Percentiles rank a stretch among this genome's conserved stretches.
Conservation (phyloP, 495 filamentous ascomycete genomes). For the Pseudevernia furfuracea region DNA sequence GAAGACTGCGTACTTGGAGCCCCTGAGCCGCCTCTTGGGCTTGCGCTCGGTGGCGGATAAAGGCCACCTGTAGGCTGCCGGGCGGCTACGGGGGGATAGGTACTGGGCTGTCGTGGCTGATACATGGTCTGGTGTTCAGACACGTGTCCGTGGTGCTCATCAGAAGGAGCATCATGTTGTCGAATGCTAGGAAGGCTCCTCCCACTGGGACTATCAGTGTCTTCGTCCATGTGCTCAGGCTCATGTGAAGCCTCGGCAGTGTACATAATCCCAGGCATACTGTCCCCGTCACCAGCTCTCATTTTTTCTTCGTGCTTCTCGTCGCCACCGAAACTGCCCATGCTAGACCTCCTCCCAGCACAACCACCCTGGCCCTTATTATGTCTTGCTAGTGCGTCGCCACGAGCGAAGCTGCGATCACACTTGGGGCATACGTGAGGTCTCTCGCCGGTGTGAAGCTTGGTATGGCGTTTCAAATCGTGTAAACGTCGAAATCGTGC, state of each 20-base stretch:
- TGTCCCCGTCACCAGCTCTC: constrained; percentile 50
- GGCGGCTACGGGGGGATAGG: constrained; percentile 66
- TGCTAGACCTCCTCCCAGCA: constrained; percentile 79
- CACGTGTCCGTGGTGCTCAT: constrained; percentile 41
- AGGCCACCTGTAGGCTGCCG: constrained; percentile 46
- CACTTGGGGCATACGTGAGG: constrained; percentile 92
- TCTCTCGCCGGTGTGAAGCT: constrained; percentile 93
- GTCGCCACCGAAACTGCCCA: constrained; percentile 75
- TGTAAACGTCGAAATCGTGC: constrained; percentile 87
- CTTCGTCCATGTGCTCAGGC: constrained; percentile 58
- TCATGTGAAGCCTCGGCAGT: constrained; percentile 49
- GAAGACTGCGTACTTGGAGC: constrained; percentile 49
- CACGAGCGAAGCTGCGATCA: constrained; percentile 86
- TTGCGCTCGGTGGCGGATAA: constrained; percentile 48
- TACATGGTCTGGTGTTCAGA: constrained; percentile 40
- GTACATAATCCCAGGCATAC: constrained; percentile 71
- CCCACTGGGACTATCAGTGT: constrained; percentile 36
- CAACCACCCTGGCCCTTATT: constrained; percentile 95
- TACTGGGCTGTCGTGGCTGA: constrained; percentile 56
- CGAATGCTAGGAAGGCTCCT: constrained; percentile 66
- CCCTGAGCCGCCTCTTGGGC: constrained; percentile 40
- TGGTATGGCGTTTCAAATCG: constrained; percentile 91
- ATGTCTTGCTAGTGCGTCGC: constrained; percentile 89
- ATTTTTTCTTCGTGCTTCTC: constrained; percentile 58
- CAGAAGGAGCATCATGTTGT: constrained; percentile 50